These are phyloP conservation scores for Amylocarpus encephaloides DNA, from an alignment of 2,329 filamentous ascomycete species.

Conservation along the genomic window DNA sequence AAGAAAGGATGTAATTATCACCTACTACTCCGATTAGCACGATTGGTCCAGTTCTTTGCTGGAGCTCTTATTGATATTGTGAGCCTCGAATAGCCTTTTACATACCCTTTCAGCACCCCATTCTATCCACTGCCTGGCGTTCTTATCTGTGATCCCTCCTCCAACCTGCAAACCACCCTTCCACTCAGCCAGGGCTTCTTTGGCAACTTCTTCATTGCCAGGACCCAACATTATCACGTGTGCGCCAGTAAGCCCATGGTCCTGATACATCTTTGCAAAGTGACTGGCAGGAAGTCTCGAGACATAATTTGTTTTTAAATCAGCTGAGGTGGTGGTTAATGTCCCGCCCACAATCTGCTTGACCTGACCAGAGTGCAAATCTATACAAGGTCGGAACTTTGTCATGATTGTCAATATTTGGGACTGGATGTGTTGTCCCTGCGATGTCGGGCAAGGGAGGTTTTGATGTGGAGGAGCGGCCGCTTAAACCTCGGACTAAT, in stretches of 20 bases:
- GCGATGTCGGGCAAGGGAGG: not conserved
- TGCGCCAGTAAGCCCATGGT: slow-evolving; percentile 66
- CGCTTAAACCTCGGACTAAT: not conserved
- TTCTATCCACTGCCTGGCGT: slow-evolving; percentile 81
- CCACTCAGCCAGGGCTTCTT: slow-evolving; percentile 73
- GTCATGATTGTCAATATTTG: slow-evolving; percentile 57
- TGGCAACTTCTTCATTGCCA: slow-evolving; percentile 74
- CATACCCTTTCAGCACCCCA: slow-evolving; percentile 81
- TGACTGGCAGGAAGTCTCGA: slow-evolving; percentile 75
- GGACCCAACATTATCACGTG: slow-evolving; percentile 97
- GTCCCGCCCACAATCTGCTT: slow-evolving; percentile 99
- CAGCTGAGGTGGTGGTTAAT: slow-evolving; percentile 58
- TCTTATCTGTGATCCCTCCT: slow-evolving; percentile 83
- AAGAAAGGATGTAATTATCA: slow-evolving; percentile 93
- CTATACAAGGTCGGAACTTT: slow-evolving; percentile 90
- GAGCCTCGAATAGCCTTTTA: slow-evolving; percentile 2
- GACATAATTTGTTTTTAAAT: slow-evolving; percentile 86
- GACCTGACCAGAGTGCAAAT: slow-evolving; percentile 92
- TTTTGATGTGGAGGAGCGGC: not conserved
- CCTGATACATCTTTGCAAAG: slow-evolving; percentile 76
- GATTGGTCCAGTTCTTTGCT: too few relatives aligned
- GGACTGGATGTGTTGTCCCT: not conserved
- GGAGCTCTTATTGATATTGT: not conserved
- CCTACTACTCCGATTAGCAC: slow-evolving; percentile 47
- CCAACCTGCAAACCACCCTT: slow-evolving; percentile 77